Base-by-base conservation (phyloP, 768 basidiomycete species). In the Phlegmacium glaucopus region DNA sequence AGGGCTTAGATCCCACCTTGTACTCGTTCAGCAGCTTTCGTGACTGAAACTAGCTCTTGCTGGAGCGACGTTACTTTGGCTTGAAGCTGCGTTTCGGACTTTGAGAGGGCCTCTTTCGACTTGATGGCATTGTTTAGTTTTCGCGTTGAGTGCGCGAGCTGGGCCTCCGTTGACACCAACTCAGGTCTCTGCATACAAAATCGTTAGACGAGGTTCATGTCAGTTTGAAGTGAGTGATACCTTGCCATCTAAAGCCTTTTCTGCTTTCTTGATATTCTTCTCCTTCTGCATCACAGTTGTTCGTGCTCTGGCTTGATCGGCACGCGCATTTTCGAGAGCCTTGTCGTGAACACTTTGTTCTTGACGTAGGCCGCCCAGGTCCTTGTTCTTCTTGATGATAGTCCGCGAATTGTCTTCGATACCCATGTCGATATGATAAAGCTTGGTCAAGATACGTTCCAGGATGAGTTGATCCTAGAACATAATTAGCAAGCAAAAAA, bases 371-470 rank as follows among this genome's bases (percentile, higher is more conserved):
- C 77, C 81, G 1, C 72, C 71, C 13, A 98, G 74, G 10, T 84
- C 78, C 42, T 80, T 81, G 60, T 88, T 93, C 60, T 87, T 85
- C 45, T 72, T 74, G 39, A 82, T 77, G 49, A 98, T 88, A 39
- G 79, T 75, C 16, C 74, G 70, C 1, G 83, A 79, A 48, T 91
- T 88, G 39, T 70, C 72, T 56, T 87, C 83, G 29, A 98, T 87
- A 5, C 81, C 80, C 54, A 86, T 74, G 62, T 95, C 89, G 48
- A 98, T 89, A 64, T 95, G 91, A 61, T 79, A 97, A 5, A 99
- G 68, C 61, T 87, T 90, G 75, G 89, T 94, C 12, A 98, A 72
- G 4, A 91, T 76, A 35, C 94, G 87, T 18, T 80, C 82, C 8
- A 94, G 75, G 34, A 93, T 83, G 18, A 92, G 74, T 42, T 87